Percentiles rank a stretch among this genome's conserved stretches.
Evolutionary conservation across 495 filamentous ascomycete genomes (phyloP).

Genomic region (Aspergillus nidulans): DNA sequence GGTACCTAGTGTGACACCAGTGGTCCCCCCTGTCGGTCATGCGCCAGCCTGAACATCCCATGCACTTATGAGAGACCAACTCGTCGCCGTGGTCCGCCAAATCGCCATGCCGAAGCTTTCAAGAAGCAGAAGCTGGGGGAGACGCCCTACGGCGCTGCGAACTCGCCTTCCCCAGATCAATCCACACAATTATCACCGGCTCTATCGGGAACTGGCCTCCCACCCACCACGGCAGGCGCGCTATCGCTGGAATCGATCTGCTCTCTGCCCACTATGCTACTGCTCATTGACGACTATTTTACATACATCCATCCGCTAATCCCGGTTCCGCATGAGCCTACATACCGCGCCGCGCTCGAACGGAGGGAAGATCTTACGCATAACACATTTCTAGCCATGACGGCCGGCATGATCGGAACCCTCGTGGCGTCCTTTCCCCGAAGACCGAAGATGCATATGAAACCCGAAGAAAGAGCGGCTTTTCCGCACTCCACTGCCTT

Average conservation of each 20-base stretch:
- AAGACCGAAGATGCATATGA: conserved; percentile 67
- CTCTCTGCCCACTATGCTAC: conserved; percentile 57
- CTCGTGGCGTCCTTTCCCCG: conserved; percentile 79
- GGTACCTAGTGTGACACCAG: conserved; percentile 77
- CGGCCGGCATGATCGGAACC: conserved; percentile 75
- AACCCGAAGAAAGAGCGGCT: conserved; percentile 47
- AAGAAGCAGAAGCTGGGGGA: conserved; percentile 60
- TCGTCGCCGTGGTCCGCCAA: conserved; percentile 77
- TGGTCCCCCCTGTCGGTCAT: conserved; percentile 75
- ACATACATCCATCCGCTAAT: conserved; percentile 84
- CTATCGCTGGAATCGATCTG: conserved; percentile 71
- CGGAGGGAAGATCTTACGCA: conserved; percentile 66
- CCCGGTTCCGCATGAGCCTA: conserved; percentile 80
- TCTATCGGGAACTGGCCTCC: conserved; percentile 6
- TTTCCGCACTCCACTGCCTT: conserved; percentile 65
- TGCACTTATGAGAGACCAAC: conserved; percentile 79
- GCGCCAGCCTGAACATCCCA: conserved; percentile 70
- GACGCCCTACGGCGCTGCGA: conserved; percentile 23
- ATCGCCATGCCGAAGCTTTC: conserved; percentile 77
- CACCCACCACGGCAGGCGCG: conserved; percentile 23
- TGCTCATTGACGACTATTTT: conserved; percentile 82
- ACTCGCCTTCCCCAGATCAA: conserved; percentile 26
- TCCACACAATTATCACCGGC: conserved; percentile 21
- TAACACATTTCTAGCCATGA: conserved; percentile 65
- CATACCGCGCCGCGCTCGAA: conserved; percentile 69